Conservation (phyloP, 2,329 filamentous ascomycete genomes). For the Tricladium varicosporioides region DNA sequence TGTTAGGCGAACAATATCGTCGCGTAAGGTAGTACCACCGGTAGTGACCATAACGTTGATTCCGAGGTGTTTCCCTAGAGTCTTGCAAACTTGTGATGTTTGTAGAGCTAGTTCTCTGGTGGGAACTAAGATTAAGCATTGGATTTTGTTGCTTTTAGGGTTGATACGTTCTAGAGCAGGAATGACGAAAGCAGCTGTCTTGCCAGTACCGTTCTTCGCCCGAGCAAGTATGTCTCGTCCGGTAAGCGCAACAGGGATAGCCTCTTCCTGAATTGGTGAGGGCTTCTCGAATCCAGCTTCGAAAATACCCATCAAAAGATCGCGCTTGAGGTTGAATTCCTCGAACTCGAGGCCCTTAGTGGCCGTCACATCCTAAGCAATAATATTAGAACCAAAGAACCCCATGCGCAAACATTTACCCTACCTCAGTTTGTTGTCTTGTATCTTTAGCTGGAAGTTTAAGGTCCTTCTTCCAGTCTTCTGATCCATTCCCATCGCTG, state of each 20-base stretch:
- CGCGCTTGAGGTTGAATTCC: slow-evolving; percentile 91
- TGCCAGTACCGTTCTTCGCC: slow-evolving; percentile 98
- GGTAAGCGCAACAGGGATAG: slow-evolving; percentile 92
- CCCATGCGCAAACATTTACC: not conserved
- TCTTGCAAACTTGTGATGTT: slow-evolving; percentile 99
- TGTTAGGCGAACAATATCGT: slow-evolving; percentile 93
- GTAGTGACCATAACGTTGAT: slow-evolving; percentile 99
- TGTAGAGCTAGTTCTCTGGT: slow-evolving; percentile 96
- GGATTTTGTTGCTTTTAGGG: slow-evolving; percentile 92
- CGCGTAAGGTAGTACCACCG: slow-evolving; percentile 88
- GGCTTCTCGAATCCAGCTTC: slow-evolving; percentile 99
- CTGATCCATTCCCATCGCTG: slow-evolving; percentile 40
- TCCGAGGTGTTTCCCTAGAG: slow-evolving; percentile 91
- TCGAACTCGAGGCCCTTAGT: slow-evolving; percentile 98
- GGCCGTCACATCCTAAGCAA: slow-evolving; percentile 83
- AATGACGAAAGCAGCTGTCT: slow-evolving; percentile 97
- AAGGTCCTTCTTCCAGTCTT: slow-evolving; percentile 73
- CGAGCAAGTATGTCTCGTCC: slow-evolving; percentile 93
- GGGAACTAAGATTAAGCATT: slow-evolving; percentile 93
- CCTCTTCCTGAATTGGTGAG: slow-evolving; percentile 98
- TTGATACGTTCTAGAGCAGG: slow-evolving; percentile 94
- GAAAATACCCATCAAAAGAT: slow-evolving; percentile 98
- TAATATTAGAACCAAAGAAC: slow-evolving; percentile 17
- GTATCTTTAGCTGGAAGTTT: slow-evolving; percentile 72
- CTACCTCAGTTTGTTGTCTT: slow-evolving; percentile 78